These are phyloP conservation scores for Candida nitratophila DNA, from an alignment of 805 yeast genomes.

Conservation along the genomic window DNA sequence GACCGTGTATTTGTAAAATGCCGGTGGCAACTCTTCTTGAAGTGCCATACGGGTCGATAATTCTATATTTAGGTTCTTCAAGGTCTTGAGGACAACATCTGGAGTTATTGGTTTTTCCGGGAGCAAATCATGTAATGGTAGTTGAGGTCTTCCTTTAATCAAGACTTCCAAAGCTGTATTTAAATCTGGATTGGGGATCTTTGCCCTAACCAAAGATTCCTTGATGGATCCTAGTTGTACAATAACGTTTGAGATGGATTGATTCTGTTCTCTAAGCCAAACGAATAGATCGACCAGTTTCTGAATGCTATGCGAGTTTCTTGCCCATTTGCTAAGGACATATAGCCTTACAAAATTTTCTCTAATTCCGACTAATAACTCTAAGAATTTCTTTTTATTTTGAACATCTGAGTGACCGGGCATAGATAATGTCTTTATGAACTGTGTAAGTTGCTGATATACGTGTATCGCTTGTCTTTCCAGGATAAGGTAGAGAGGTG, in stretches of 20 bases:
- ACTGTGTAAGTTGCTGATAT: conserved; percentile 53
- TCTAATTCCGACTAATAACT: conserved; percentile 62
- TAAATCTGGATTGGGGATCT: conserved; percentile 86
- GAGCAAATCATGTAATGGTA: conserved; percentile 57
- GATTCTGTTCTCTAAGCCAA: conserved; percentile 77
- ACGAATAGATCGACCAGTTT: conserved; percentile 78
- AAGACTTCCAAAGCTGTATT: conserved; percentile 83
- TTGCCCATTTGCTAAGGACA: conserved; percentile 86
- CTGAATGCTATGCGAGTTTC: conserved; percentile 62
- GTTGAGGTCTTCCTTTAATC: conserved; percentile 66
- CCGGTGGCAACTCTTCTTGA: conserved; percentile 53
- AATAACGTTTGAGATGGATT: conserved; percentile 56
- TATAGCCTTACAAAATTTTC: conserved; percentile 81
- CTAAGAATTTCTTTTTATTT: conserved; percentile 64
- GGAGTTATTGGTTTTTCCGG: conserved; percentile 44
- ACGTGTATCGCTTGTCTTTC: conserved; percentile 54
- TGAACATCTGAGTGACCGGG: conserved; percentile 45
- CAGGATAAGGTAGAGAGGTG: conserved; percentile 55
- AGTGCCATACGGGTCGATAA: conserved; percentile 71
- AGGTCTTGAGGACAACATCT: conserved; percentile 48
- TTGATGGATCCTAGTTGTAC: conserved; percentile 64
- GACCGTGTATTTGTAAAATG: conserved; percentile 57
- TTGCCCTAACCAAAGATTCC: conserved; percentile 75
- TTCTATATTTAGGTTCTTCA: conserved; percentile 64
- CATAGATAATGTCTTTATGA: conserved; percentile 53